Evolutionary conservation across 163 green algal genomes (phyloP), one percentile per base, ranked within the genome.

Genomic region (Chloromonas sp.): DNA sequence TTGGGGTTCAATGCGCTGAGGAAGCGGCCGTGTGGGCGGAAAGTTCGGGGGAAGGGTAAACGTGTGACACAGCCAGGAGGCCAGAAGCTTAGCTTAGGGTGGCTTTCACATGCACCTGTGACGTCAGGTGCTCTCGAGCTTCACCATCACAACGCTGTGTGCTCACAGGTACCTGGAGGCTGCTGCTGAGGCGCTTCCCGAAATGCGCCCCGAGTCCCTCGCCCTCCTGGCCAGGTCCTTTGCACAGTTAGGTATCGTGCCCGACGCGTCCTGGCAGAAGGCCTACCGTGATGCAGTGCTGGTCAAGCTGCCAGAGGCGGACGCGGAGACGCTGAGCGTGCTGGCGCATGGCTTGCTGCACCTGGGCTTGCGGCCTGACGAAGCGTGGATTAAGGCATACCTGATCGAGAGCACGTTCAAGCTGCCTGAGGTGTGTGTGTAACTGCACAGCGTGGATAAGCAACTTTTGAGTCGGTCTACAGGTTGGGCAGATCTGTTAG

Each of bases 291-390:
- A 79, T 36, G 71, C 71, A 2, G 13, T 79, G 71, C 71, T 36
- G 13, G 14, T 36, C 5, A 11, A 36, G 13, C 11, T 79, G 5
- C 71, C 71, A 11, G 71, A 58, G 71, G 71, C 71, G 5, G 71
- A 58, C 13, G 71, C 71, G 5, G 71, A 79, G 71, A 79, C 71
- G 71, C 71, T 79, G 71, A 79, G 71, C 14, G 71, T 79, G 71
- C 11, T 79, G 71, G 71, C 13, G 13, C 71, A 79, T 11, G 71
- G 71, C 13, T 14, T 79, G 71, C 71, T 79, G 71, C 71, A 79
- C 71, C 13, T 79, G 71, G 71, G 71, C 13, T 14, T 79, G 71
- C 5, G 71, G 71, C 71, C 71, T 2, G 71, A 79, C 14, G 71
- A 14, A 2, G 71, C 2, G 13, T 79, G 71, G 71, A 11, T 79